Conservation (phyloP, 2,329 filamentous ascomycete species). For the Hypoxylon rubiginosum region DNA sequence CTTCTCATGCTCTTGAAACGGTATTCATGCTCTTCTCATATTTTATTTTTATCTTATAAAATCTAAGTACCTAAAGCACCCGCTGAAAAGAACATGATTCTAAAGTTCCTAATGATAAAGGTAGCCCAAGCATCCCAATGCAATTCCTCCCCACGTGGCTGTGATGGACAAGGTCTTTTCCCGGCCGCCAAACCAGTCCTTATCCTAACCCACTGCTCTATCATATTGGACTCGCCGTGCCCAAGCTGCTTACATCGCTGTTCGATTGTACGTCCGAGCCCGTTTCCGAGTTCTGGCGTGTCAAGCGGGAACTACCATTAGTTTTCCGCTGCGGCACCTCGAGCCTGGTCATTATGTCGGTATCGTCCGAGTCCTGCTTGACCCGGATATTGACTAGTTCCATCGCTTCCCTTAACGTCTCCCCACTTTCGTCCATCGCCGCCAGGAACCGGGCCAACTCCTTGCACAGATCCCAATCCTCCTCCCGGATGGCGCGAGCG, state of each 20-base stretch:
- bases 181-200: constrained; percentile 8
- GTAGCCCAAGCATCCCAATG: constrained; percentile 19
- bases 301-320: constrained; percentile 45
- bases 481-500: constrained; percentile 82
- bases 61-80: constrained; percentile 6
- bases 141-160: constrained; percentile 26
- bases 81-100: constrained; percentile 4
- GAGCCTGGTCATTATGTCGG: constrained; percentile 51
- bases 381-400: constrained; percentile 67
- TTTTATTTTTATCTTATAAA: background rate
- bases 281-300: constrained; percentile 49
- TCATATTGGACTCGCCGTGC: constrained; percentile 50
- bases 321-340: constrained; percentile 51
- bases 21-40: background rate
- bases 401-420: constrained; percentile 80
- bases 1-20: background rate
- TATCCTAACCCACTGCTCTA: constrained; percentile 29
- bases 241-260: constrained; percentile 51
- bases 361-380: constrained; percentile 52
- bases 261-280: constrained; percentile 50
- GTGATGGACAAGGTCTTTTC: constrained; percentile 12
- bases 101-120: constrained; percentile 5
- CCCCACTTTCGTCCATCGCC: constrained; percentile 88
- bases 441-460: constrained; percentile 96
- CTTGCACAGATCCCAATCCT: constrained; percentile 95